A percentile compares a stretch with the other conserved stretches of the same genome.
phyloP scores from a whole-genome alignment of 345 rosid genomes.

The Pistacia integerrima region DNA sequence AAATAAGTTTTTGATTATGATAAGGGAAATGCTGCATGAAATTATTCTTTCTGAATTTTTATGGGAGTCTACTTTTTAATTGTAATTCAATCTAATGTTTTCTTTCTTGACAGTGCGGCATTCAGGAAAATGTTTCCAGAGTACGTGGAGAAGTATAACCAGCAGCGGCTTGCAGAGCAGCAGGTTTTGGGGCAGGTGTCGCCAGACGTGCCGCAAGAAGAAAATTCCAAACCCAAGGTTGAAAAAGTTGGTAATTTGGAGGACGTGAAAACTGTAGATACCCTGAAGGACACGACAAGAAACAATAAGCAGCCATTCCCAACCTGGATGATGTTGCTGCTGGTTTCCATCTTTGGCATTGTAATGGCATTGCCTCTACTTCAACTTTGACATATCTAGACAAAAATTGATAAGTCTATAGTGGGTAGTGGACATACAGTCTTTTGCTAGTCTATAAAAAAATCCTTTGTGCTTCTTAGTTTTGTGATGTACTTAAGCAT shows the following conservation, averaged over 20 bases:
- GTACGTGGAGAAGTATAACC: slow-evolving; percentile 73
- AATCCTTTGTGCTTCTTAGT: slow-evolving; percentile 17
- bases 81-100: slow-evolving; percentile 10
- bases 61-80: neutral
- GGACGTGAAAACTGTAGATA: slow-evolving; percentile 36
- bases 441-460: slow-evolving; percentile 5
- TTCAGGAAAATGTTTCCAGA: slow-evolving; percentile 94
- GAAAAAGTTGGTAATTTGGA: slow-evolving; percentile 40
- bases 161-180: slow-evolving; percentile 63
- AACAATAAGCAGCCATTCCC: slow-evolving; percentile 72
- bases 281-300: slow-evolving; percentile 33
- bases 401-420: slow-evolving; percentile 18
- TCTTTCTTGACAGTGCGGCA: slow-evolving; percentile 55
- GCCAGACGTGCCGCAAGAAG: slow-evolving; percentile 46
- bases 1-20: neutral
- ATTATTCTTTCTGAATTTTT: neutral
- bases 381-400: slow-evolving; percentile 58
- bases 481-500: slow-evolving; percentile 22
- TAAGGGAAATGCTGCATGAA: neutral
- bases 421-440: slow-evolving; percentile 25
- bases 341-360: slow-evolving; percentile 82
- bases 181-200: slow-evolving; percentile 38
- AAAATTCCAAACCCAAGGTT: slow-evolving; percentile 22
- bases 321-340: slow-evolving; percentile 81
- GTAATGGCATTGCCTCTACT: slow-evolving; percentile 98